A percentile compares a stretch with the other conserved stretches of the same genome.
These are phyloP conservation scores for Candida ascalaphidarum DNA, from an alignment of 805 yeast genomes.

Conservation along the genomic window DNA sequence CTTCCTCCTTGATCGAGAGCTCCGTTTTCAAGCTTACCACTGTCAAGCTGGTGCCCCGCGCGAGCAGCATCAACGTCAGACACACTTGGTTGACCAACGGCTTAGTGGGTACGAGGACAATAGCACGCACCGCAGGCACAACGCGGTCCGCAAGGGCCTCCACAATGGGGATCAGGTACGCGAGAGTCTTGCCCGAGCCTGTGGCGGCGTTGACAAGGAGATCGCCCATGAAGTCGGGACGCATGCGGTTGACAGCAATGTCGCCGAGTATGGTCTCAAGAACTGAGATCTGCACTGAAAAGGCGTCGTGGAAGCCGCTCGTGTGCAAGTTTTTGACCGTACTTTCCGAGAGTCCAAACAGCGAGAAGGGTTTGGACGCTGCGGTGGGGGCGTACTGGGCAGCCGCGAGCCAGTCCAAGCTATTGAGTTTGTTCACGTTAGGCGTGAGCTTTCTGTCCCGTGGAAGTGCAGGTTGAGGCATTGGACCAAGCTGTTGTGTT, in stretches of 20 bases:
- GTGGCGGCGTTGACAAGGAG: constrained; percentile 87
- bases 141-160: constrained; percentile 54
- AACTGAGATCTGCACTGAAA: constrained; percentile 70
- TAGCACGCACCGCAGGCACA: constrained; percentile 67
- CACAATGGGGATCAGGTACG: constrained; percentile 77
- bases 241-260: constrained; percentile 25
- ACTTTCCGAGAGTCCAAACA: constrained; percentile 35
- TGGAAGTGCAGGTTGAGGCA: constrained; percentile 79
- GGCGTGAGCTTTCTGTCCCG: constrained; percentile 34
- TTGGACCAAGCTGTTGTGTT: constrained; percentile 45
- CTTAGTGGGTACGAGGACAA: constrained; percentile 83
- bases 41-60: constrained; percentile 61
- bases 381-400: constrained; percentile 52
- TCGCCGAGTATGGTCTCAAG: constrained; percentile 45
- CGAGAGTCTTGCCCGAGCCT: constrained; percentile 93
- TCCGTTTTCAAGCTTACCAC: constrained; percentile 52
- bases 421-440: constrained; percentile 17
- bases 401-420: constrained; percentile 57
- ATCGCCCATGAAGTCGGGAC: constrained; percentile 61
- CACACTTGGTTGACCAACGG: constrained; percentile 81
- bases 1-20: constrained; percentile 54
- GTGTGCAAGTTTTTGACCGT: constrained; percentile 39
- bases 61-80: constrained; percentile 47
- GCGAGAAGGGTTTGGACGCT: constrained; percentile 37
- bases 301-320: constrained; percentile 47